Conservation (phyloP, 805 yeast species). For the Wickerhamiella vanderwaltii region DNA sequence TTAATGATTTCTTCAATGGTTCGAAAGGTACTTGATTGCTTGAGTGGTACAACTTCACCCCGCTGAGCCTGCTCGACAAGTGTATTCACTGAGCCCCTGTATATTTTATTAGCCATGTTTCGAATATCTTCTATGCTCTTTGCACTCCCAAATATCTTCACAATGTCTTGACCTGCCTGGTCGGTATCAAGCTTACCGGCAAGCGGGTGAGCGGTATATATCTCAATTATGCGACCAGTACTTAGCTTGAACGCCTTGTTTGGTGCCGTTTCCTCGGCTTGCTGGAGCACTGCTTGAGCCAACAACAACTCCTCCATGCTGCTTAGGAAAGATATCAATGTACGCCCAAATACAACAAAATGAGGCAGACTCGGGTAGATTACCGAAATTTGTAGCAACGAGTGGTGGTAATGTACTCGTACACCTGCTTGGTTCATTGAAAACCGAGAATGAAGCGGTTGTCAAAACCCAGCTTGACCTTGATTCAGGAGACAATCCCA, state of each 20-base stretch:
- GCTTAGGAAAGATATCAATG: not conserved
- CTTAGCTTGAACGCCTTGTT: not conserved
- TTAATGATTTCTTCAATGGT: not conserved
- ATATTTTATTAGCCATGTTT: not conserved
- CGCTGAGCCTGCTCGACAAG: no score
- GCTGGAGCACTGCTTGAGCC: conserved; percentile 8
- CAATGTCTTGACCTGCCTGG: not conserved
- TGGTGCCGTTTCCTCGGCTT: not conserved
- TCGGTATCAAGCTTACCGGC: not conserved
- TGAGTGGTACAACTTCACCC: not conserved
- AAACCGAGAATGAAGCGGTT: conserved; percentile 3
- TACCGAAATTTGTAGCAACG: conserved; percentile 2
- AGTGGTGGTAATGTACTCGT: conserved; percentile 8
- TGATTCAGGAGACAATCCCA: not conserved
- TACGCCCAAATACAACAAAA: conserved; percentile 5
- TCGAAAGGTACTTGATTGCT: not conserved
- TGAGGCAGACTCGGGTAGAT: not conserved
- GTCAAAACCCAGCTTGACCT: conserved; percentile 9
- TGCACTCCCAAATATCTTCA: not conserved
- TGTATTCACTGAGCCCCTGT: no score
- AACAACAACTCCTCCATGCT: conserved; percentile 5
- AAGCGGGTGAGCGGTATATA: not conserved
- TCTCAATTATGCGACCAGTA: not conserved
- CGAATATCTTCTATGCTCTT: not conserved
- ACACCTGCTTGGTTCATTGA: conserved; percentile 3